phyloP scores from a whole-genome alignment of 495 filamentous ascomycete species.

The Penicillium salamii region DNA sequence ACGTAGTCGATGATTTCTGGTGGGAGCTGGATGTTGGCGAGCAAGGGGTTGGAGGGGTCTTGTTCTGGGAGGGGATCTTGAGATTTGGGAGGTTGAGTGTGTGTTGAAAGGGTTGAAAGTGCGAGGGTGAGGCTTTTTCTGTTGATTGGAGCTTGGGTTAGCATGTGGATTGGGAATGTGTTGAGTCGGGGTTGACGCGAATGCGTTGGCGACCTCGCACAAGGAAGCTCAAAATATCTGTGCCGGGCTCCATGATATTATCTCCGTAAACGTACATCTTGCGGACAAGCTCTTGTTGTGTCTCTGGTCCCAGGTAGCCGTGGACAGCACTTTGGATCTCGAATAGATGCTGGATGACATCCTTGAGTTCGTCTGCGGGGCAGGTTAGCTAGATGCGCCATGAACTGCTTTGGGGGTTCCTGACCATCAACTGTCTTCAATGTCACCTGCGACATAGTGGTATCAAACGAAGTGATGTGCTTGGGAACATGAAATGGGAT shows the following conservation, averaged over 20 bases:
- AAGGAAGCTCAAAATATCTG: too few species aligned
- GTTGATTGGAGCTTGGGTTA: background rate
- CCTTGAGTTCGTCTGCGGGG: slow-evolving; percentile 42
- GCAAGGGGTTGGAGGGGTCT: slow-evolving; percentile 45
- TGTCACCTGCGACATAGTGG: slow-evolving; percentile 43
- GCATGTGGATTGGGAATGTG: slow-evolving; percentile 2
- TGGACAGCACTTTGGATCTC: slow-evolving; percentile 73
- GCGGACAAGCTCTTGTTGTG: slow-evolving; percentile 56
- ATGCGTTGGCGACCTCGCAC: background rate
- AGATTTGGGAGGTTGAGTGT: slow-evolving; percentile 35
- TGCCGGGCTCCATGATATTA: slow-evolving; percentile 10
- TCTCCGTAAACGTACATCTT: slow-evolving; percentile 53
- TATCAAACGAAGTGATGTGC: background rate
- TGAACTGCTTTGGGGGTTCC: background rate
- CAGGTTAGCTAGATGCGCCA: slow-evolving; percentile 4
- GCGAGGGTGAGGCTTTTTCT: slow-evolving; percentile 46
- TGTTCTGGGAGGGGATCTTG: slow-evolving; percentile 26
- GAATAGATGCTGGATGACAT: slow-evolving; percentile 82
- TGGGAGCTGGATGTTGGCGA: slow-evolving; percentile 60
- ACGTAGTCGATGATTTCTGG: slow-evolving; percentile 94
- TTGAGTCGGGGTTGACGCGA: background rate
- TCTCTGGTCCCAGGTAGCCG: slow-evolving; percentile 63
- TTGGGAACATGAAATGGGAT: background rate
- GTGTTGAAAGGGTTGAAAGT: slow-evolving; percentile 36
- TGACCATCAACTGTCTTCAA: slow-evolving; percentile 51